Evolutionary conservation across 2,329 filamentous ascomycete species (phyloP).

Genomic region (Magnaporthiopsis poae): DNA sequence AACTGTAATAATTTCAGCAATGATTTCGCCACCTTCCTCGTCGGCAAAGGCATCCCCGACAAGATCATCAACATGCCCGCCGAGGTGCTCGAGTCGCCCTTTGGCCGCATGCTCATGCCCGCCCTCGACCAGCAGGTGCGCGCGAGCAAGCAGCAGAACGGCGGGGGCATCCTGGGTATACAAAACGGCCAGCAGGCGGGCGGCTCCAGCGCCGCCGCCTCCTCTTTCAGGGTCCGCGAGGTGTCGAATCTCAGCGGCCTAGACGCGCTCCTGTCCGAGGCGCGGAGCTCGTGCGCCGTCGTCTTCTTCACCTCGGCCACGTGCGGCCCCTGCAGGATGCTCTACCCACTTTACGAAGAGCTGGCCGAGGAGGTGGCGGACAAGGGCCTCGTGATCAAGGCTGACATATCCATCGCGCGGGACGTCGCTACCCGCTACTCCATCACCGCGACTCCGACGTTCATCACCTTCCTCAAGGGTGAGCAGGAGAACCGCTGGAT

Average conservation of each 20-base stretch:
- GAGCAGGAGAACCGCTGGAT: conserved; percentile 70
- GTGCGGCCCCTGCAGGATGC: conserved; percentile 71
- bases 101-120: conserved; percentile 78
- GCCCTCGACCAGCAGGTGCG: conserved; percentile 48
- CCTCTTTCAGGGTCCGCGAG: conserved; percentile 40
- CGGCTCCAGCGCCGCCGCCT: neutral
- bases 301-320: conserved; percentile 89
- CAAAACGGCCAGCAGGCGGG: conserved; percentile 36
- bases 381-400: conserved; percentile 66
- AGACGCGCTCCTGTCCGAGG: conserved; percentile 47
- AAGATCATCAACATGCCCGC: conserved; percentile 79
- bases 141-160: conserved; percentile 36
- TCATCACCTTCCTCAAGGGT: conserved; percentile 73
- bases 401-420: conserved; percentile 62
- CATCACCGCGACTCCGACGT: conserved; percentile 74
- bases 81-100: conserved; percentile 73
- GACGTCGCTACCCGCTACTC: conserved; percentile 56
- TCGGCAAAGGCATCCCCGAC: conserved; percentile 78
- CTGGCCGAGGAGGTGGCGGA: conserved; percentile 63
- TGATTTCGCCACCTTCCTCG: conserved; percentile 77
- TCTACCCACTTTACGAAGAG: conserved; percentile 74
- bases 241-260: conserved; percentile 51
- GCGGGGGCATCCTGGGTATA: conserved; percentile 28
- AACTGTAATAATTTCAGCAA: conserved; percentile 99
- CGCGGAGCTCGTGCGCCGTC: conserved; percentile 60